Evolutionary conservation across 805 yeast species (phyloP).

Genomic region (Groenewaldozyma salmanticensis): DNA sequence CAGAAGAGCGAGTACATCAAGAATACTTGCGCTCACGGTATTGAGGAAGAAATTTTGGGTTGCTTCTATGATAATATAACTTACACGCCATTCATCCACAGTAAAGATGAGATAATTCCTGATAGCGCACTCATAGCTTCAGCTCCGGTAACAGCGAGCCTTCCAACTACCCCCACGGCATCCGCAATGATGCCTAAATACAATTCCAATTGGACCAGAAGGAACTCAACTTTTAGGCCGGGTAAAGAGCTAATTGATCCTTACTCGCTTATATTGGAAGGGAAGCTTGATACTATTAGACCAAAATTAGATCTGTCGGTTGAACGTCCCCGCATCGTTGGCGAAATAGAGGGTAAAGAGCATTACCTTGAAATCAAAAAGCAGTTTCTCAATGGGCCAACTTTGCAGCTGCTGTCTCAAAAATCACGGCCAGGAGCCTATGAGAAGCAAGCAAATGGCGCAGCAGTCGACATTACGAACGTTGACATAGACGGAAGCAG

Average conservation of each 20-base stretch:
- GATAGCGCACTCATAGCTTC: not conserved
- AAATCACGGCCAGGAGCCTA: slow-evolving; percentile 31
- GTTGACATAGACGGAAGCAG: slow-evolving; percentile 20
- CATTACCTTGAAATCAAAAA: slow-evolving; percentile 20
- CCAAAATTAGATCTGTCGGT: slow-evolving; percentile 22
- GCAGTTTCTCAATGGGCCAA: slow-evolving; percentile 24
- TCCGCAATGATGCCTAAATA: slow-evolving; percentile 16
- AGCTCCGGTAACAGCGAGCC: not conserved
- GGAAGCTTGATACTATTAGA: slow-evolving; percentile 25
- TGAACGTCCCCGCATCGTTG: slow-evolving; percentile 24
- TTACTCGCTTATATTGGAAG: slow-evolving; percentile 28
- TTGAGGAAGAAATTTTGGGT: slow-evolving; percentile 29
- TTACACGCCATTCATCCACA: slow-evolving; percentile 44
- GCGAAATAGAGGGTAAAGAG: slow-evolving; percentile 15
- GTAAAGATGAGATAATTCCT: slow-evolving; percentile 26
- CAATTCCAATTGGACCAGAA: slow-evolving; percentile 27
- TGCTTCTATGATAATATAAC: slow-evolving; percentile 64
- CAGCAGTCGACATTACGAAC: too few species aligned
- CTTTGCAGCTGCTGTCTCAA: slow-evolving; percentile 29
- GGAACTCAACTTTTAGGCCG: slow-evolving; percentile 16
- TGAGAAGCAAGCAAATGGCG: slow-evolving; percentile 14
- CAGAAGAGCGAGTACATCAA: slow-evolving; percentile 50
- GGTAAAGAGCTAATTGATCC: slow-evolving; percentile 28
- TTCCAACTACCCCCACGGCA: slow-evolving; percentile 1
- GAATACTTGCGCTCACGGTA: slow-evolving; percentile 30